phyloP scores from a whole-genome alignment of 768 basidiomycete species.

The Suillus clintonianus region DNA sequence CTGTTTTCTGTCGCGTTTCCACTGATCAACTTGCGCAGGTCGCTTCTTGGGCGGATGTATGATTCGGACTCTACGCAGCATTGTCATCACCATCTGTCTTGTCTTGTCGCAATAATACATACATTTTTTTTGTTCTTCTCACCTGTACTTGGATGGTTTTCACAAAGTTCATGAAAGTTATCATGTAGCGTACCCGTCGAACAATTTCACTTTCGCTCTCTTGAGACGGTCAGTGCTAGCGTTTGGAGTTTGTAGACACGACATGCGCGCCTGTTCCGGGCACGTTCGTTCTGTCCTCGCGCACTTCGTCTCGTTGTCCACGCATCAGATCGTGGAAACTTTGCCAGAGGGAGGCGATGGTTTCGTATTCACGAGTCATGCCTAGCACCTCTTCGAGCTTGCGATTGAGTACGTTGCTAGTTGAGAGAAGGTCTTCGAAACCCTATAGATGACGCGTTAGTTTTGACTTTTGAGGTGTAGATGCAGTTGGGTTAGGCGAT shows the following conservation, averaged over 20 bases:
- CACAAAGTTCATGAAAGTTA: conserved; percentile 23
- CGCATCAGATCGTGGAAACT: conserved; percentile 80
- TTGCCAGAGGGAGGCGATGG: conserved; percentile 83
- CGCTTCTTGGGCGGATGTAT: conserved; percentile 63
- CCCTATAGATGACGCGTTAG: conserved; percentile 47
- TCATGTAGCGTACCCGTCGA: conserved; percentile 18
- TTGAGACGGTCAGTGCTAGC: conserved; percentile 10
- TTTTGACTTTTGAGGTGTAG: background rate
- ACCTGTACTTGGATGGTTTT: conserved; percentile 42
- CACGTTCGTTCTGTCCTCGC: conserved; percentile 33
- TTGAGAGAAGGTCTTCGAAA: conserved; percentile 85
- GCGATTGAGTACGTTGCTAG: conserved; percentile 84
- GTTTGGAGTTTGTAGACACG: conserved; percentile 36
- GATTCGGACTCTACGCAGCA: conserved; percentile 30
- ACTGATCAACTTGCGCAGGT: conserved; percentile 14
- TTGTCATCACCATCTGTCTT: conserved; percentile 29
- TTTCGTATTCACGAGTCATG: conserved; percentile 91
- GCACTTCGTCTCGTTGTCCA: conserved; percentile 41
- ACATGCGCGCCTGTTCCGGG: conserved; percentile 78
- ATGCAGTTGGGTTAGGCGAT: background rate
- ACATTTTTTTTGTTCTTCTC: conserved; percentile 26
- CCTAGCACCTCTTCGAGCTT: conserved; percentile 91
- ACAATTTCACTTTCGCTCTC: background rate
- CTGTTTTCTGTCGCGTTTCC: background rate
- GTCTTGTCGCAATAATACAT: conserved; percentile 36